These are phyloP conservation scores for Ophiobolus disseminans DNA, from an alignment of 2,329 filamentous ascomycete species.

Conservation along the genomic window DNA sequence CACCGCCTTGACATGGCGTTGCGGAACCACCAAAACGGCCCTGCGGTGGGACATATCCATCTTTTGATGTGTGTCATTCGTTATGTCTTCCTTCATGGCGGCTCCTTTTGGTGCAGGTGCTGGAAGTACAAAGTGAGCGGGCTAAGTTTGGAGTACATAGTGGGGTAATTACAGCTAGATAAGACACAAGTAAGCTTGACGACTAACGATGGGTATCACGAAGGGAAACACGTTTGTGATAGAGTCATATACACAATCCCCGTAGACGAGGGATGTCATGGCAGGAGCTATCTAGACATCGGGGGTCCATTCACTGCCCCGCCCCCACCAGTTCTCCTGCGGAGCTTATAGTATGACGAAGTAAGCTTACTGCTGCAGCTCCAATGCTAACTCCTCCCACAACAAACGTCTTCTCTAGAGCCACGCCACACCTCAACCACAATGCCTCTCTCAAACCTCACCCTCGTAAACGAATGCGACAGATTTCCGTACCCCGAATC, in stretches of 20 bases:
- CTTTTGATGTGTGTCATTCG: no score
- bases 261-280: no score
- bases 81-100: no score
- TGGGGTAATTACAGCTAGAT: no score
- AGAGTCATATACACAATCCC: no score
- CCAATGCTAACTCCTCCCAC: conserved; percentile 3
- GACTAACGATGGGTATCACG: no score
- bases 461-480: conserved; percentile 65
- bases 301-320: conserved; percentile 19
- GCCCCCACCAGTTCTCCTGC: conserved; percentile 29
- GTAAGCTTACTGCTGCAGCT: conserved; percentile 6
- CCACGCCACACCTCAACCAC: conserved; percentile 5
- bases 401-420: neutral
- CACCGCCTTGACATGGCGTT: conserved; percentile 46
- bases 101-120: no score
- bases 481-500: conserved; percentile 80
- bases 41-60: no score
- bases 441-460: conserved; percentile 58
- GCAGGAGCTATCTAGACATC: neutral
- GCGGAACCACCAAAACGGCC: conserved; percentile 38
- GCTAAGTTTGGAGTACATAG: no score
- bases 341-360: conserved; percentile 16
- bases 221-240: no score
- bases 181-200: no score
- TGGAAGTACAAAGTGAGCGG: no score